Base-by-base conservation (phyloP, 2,329 filamentous ascomycete species). In the Mycocentrospora acerina region DNA sequence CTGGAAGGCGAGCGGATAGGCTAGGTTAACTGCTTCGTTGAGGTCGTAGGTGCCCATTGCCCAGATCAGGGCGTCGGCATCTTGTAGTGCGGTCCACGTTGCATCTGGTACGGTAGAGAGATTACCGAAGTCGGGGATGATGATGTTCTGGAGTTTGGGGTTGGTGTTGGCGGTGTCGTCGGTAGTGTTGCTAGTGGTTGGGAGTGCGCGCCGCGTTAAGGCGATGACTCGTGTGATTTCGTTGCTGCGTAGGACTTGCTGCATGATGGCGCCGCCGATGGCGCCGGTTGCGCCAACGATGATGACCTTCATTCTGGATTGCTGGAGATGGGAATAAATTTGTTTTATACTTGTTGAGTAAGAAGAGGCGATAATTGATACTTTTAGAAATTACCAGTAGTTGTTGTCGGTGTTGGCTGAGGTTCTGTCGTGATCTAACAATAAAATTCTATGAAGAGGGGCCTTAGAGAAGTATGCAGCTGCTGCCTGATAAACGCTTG, bases 31-130 rank as follows among this genome's bases (percentile, higher is more conserved):
- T 12, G 40, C 42, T 37, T 45, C 36, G 30, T 55, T 43, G 11
- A 42, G 19, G 18, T 39, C 32, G 25, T 46, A 46, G 3, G 44
- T 50, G n/a, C 54, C 54, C 36, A 55, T 42, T 3, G 48, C 52
- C 52, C 52, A 58, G 24, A 58, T 37, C 17, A 52, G 32, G 4
- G 50, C 50, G 24, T 58, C 52, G 11, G 51, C 52, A 29, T 48
- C 41, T 12, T 19, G 17, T 11, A 56, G 34, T 6, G 37, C 24
- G 3, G 24, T 18, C 44, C 44, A 48, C n/a, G 29, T 30, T 17
- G 29, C 18, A 12, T 42, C 29, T 19, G 7, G 33, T 16, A 25
- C 41, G 27, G 2, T 38, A 25, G 4, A 27, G 5, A 29, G 16
- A 11, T 16, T 37, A 22, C 36, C 40, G 15, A 52, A 53, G 34